A percentile compares a stretch with the other conserved stretches of the same genome.
Evolutionary conservation across 768 basidiomycete genomes (phyloP).

Genomic region (Hygrocybe coccinea): DNA sequence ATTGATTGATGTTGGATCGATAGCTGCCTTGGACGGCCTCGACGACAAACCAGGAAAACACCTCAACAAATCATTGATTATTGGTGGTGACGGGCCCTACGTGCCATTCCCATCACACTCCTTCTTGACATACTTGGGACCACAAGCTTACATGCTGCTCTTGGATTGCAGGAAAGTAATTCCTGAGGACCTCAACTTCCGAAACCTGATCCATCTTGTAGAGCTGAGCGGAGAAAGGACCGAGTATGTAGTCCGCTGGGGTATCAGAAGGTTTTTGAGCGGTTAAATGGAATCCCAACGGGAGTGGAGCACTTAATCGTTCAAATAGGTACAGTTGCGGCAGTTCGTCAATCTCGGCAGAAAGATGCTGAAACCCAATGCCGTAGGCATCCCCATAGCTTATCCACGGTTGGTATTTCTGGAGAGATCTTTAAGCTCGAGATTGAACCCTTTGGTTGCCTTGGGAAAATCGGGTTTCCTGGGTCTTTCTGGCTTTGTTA

Average conservation of each 20-base stretch:
- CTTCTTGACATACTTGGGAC: constrained; percentile 74
- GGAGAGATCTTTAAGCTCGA: constrained; percentile 71
- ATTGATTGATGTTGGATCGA: constrained; percentile 1
- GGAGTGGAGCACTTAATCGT: constrained; percentile 79
- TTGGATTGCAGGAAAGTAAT: constrained; percentile 71
- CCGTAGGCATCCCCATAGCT: constrained; percentile 69
- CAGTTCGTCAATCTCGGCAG: not conserved
- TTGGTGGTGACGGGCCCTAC: constrained; percentile 74
- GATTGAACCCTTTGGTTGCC: constrained; percentile 77
- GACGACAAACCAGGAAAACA: constrained; percentile 59
- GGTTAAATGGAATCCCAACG: constrained; percentile 55
- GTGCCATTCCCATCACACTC: constrained; percentile 81
- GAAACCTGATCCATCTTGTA: constrained; percentile 23
- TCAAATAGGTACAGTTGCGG: constrained; percentile 53
- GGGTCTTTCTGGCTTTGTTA: constrained; percentile 74
- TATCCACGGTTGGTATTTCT: constrained; percentile 94
- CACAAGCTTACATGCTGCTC: constrained; percentile 66
- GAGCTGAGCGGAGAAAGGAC: constrained; percentile 79
- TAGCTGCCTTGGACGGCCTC: constrained; percentile 71
- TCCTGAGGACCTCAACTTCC: constrained; percentile 7
- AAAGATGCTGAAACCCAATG: not conserved
- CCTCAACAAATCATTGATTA: constrained; percentile 63
- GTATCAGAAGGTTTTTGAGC: constrained; percentile 68
- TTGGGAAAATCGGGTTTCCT: constrained; percentile 64
- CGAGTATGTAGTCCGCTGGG: constrained; percentile 73